Conservation (phyloP, 331 rosid genomes). For the Spiraea crenata region DNA sequence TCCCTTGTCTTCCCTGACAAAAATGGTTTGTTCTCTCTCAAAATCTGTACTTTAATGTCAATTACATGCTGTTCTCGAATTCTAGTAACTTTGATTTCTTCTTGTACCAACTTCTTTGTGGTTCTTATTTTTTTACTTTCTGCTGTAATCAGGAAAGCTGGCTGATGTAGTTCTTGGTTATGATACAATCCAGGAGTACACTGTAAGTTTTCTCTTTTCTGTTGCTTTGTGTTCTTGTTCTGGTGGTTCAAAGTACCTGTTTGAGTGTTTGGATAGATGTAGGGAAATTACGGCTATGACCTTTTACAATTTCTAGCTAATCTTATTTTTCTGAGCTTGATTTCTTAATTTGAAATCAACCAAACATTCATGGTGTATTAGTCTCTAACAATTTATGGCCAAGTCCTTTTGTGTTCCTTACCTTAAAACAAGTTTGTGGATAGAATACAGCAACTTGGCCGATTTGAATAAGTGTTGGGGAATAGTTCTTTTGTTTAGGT, state of each 20-base stretch:
- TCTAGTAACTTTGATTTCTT: neutral
- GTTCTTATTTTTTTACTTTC: neutral
- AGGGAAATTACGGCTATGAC: too few species aligned
- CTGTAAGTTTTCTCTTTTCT: conserved; percentile 28
- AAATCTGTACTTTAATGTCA: neutral
- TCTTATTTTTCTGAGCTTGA: neutral
- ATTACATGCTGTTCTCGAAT: neutral
- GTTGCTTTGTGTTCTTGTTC: neutral
- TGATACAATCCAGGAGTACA: conserved; percentile 60
- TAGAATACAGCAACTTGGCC: too few species aligned
- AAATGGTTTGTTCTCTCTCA: conserved; percentile 42
- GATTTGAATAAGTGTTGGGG: too few species aligned
- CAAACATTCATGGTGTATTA: neutral
- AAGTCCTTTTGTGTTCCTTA: too few species aligned
- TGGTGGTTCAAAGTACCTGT: neutral
- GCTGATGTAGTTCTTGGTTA: conserved; percentile 83
- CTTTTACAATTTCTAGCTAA: neutral
- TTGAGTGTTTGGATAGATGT: too few species aligned
- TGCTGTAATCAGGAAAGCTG: conserved; percentile 27
- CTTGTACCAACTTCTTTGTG: neutral
- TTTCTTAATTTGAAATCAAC: neutral
- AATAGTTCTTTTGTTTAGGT: too few species aligned
- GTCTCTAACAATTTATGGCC: too few species aligned
- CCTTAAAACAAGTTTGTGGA: too few species aligned
- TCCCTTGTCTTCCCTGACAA: conserved; percentile 71